Conservation (phyloP, 2,329 filamentous ascomycete species). For the Calonectria leucothoes region DNA sequence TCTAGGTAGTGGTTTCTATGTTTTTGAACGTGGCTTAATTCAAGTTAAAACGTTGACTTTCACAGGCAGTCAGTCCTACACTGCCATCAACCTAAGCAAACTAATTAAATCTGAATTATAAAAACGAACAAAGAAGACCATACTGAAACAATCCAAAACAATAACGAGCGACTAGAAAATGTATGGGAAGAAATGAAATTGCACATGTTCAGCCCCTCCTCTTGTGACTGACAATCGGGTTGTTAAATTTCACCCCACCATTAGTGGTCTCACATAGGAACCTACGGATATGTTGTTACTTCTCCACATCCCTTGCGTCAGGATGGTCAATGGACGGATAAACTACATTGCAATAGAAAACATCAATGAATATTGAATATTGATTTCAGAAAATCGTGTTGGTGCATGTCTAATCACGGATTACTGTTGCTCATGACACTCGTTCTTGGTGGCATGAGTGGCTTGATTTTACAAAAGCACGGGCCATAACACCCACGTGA, state of each 20-base stretch:
- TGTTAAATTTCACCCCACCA: background rate
- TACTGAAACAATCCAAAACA: background rate
- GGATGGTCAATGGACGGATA: background rate
- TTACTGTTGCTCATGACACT: background rate
- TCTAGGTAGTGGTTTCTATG: background rate
- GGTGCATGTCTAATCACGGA: background rate
- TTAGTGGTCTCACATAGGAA: background rate
- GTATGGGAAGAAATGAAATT: background rate
- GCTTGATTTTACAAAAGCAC: conserved; percentile 12
- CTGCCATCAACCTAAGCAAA: background rate
- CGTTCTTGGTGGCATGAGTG: background rate
- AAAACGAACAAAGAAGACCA: background rate
- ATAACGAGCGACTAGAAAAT: background rate
- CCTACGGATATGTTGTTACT: background rate
- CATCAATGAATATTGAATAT: background rate
- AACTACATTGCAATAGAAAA: background rate
- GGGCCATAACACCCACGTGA: conserved; percentile 32
- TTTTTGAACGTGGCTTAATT: background rate
- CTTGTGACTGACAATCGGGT: background rate
- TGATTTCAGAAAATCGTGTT: background rate
- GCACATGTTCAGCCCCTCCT: background rate
- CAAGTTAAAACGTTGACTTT: background rate
- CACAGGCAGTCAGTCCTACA: background rate
- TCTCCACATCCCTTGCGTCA: background rate
- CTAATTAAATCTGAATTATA: background rate